Base-by-base conservation (phyloP, 441 rosid species). In the Mallotus japonicus region DNA sequence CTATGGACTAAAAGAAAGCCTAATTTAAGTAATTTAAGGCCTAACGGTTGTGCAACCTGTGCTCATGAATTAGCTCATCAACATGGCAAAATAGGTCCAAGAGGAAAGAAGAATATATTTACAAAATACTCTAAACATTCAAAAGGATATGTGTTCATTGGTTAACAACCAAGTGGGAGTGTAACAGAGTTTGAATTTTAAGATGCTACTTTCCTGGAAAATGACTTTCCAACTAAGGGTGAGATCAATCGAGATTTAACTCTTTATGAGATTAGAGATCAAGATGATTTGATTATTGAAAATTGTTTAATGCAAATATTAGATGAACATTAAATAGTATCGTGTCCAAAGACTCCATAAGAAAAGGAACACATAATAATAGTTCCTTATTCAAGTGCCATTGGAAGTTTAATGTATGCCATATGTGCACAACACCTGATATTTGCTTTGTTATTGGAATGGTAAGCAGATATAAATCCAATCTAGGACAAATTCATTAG, bases 351-450 rank as follows among this genome's bases (percentile, higher is more conserved):
- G 51, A 14, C 4, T 34, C 0, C 24, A 22, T 13, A 6, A 67
- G 34, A 14, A 74, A 8, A 20, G 47, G 6, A 42, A 42, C 46
- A 42, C 1, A 42, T 3, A 3, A 3, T 4, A 4, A 42, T 1
- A 42, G 1, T 42, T 42, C 8, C 0, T 4, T 42, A 42, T 3
- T 42, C 46, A 0, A 42, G 46, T 42, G 8, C 0, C 28, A 51
- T 71, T 10, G 22, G 44, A 3, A 63, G 24, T 64, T 6, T 71
- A 2, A 76, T 70, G 53, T 70, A 70, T 28, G 58, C 51, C 1
- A 71, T 76, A 8, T 56, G 63, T 76, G 67, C 65, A 64, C 66
- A 17, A 22, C 53, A 19, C 40, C 42, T 4, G 20, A 71, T 50
- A 55, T 76, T 0, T 61, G 55, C 11, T 65, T 22, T 34, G 15